phyloP scores from a whole-genome alignment of 768 basidiomycete species.

The Naganishia randhawae region DNA sequence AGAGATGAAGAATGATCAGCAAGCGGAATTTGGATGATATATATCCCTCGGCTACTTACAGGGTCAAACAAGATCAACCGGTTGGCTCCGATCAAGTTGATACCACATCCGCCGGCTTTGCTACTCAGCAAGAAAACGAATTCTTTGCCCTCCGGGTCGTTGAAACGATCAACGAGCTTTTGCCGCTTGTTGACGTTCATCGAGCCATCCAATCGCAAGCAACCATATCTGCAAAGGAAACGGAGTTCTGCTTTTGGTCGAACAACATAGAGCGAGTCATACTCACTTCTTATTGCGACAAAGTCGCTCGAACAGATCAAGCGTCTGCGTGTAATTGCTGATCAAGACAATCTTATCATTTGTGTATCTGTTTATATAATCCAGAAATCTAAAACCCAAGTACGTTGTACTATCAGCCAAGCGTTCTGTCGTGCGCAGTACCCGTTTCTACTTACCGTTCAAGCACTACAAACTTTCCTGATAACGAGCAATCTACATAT shows the following conservation, averaged over 20 bases:
- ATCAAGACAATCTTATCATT: slow-evolving; percentile 94
- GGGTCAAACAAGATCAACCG: slow-evolving; percentile 56
- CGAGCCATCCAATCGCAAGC: slow-evolving; percentile 87
- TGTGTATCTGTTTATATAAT: slow-evolving; percentile 73
- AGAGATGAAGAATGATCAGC: neutral
- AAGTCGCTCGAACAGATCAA: slow-evolving; percentile 86
- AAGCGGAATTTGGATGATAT: neutral
- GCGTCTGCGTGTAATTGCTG: slow-evolving; percentile 92
- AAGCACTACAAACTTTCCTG: slow-evolving; percentile 89
- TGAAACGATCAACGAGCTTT: slow-evolving; percentile 61
- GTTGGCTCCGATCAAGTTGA: slow-evolving; percentile 52
- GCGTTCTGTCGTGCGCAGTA: neutral
- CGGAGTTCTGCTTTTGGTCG: neutral
- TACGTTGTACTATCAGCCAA: slow-evolving; percentile 10
- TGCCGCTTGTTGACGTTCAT: slow-evolving; percentile 89
- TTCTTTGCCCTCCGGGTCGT: slow-evolving; percentile 51
- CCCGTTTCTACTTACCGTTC: slow-evolving; percentile 62
- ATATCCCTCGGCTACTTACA: slow-evolving; percentile 40
- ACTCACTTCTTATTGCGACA: slow-evolving; percentile 76
- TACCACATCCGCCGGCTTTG: slow-evolving; percentile 52
- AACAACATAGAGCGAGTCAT: neutral
- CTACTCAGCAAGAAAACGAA: slow-evolving; percentile 51
- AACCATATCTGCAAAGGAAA: slow-evolving; percentile 65
- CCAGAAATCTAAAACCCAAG: slow-evolving; percentile 63
- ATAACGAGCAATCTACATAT: slow-evolving; percentile 70